A percentile compares a stretch with the other conserved stretches of the same genome.
These are phyloP conservation scores for Fusarium tupiense DNA, from an alignment of 2,329 filamentous ascomycete species.

Conservation along the genomic window DNA sequence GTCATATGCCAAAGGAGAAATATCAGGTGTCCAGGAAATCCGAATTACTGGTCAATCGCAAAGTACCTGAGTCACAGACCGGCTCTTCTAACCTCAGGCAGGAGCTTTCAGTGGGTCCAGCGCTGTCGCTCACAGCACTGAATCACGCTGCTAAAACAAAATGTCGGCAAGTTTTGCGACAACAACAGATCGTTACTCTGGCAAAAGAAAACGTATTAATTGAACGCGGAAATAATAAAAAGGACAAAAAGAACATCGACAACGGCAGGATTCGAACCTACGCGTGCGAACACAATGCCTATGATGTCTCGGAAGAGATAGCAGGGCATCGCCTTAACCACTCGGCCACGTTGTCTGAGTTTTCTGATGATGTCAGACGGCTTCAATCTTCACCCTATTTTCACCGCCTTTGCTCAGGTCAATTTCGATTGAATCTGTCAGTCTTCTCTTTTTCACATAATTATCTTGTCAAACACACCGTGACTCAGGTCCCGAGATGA, in stretches of 20 bases:
- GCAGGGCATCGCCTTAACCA: conserved; percentile 33
- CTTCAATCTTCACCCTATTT: accelerated
- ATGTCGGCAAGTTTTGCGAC: accelerated
- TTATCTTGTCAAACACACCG: too few relatives aligned
- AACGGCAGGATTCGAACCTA: conserved; percentile 33
- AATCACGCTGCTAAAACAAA: neutral
- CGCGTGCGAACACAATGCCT: conserved; percentile 32
- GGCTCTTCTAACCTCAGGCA: neutral
- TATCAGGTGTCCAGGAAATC: accelerated
- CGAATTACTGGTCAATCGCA: too few relatives aligned
- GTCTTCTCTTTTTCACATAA: neutral
- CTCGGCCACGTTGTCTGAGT: conserved; percentile 23
- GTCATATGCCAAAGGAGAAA: too few relatives aligned
- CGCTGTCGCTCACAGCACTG: neutral
- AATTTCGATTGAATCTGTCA: accelerated
- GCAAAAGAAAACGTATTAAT: neutral
- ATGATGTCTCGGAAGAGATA: conserved; percentile 23
- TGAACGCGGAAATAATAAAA: accelerated
- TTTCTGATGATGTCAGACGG: neutral
- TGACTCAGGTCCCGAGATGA: too few relatives aligned
- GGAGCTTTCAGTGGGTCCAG: neutral
- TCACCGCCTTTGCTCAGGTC: accelerated
- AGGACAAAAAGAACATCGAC: neutral
- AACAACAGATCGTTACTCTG: neutral
- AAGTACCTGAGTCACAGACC: neutral